A percentile compares a stretch with the other conserved stretches of the same genome.
These are phyloP conservation scores for Colletotrichum eremochloae DNA, from an alignment of 2,329 filamentous ascomycete genomes.

Conservation along the genomic window DNA sequence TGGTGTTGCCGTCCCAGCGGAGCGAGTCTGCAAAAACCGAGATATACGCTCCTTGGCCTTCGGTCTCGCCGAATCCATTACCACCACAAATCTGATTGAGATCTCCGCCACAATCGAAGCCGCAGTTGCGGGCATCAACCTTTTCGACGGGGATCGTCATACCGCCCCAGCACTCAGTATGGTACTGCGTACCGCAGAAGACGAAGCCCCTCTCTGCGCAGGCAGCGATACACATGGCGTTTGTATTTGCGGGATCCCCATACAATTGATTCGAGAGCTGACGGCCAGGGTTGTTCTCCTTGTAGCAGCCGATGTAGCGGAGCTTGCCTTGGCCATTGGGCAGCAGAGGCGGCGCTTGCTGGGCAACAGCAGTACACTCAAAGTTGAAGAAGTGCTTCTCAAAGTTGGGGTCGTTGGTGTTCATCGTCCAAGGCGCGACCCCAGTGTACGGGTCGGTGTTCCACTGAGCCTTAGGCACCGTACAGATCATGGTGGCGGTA, in stretches of 20 bases:
- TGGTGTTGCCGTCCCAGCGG: constrained; percentile 48
- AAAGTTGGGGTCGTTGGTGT: constrained; percentile 66
- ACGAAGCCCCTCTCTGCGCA: constrained; percentile 54
- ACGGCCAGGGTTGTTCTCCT: constrained; percentile 67
- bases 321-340: constrained; percentile 61
- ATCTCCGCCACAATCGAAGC: constrained; percentile 64
- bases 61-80: constrained; percentile 53
- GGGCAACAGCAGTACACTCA: constrained; percentile 62
- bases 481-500: constrained; percentile 67
- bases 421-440: constrained; percentile 67
- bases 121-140: constrained; percentile 62
- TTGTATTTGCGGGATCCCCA: constrained; percentile 57
- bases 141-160: constrained; percentile 59
- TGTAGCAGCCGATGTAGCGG: constrained; percentile 67
- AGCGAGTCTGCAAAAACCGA: constrained; percentile 61
- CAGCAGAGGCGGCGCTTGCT: constrained; percentile 65
- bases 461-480: constrained; percentile 69
- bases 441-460: constrained; percentile 65
- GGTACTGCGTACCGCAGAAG: constrained; percentile 65
- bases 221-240: constrained; percentile 59
- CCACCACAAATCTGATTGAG: constrained; percentile 67
- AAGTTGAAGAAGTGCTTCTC: constrained; percentile 68
- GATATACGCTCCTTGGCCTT: constrained; percentile 56
- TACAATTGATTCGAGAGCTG: constrained; percentile 62
- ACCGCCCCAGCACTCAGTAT: constrained; percentile 68